Conservation (phyloP, 345 rosid species). For the Eucalyptus decipiens region DNA sequence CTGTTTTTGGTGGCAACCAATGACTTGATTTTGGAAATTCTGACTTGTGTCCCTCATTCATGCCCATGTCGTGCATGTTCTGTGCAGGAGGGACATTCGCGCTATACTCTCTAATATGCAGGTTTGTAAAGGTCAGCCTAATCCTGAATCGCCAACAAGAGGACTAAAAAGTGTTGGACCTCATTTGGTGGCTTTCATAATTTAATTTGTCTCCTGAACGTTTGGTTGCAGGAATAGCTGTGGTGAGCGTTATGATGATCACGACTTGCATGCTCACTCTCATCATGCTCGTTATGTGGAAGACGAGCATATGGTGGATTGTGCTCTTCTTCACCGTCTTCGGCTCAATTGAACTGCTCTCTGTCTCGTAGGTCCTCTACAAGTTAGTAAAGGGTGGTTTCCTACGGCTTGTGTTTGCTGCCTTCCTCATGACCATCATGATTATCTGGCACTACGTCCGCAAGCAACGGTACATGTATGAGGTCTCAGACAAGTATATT, state of each 20-base stretch:
- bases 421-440: conserved; percentile 32
- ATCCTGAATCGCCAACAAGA: conserved; percentile 63
- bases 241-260: conserved; percentile 51
- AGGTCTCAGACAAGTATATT: conserved; percentile 33
- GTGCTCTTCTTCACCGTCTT: conserved; percentile 22
- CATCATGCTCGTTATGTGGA: conserved; percentile 61
- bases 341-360: conserved; percentile 16
- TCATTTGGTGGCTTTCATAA: no score
- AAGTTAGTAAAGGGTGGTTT: conserved; percentile 56
- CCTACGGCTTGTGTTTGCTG: conserved; percentile 31
- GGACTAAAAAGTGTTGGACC: conserved; percentile 5
- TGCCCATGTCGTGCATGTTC: no score
- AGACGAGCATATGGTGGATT: conserved; percentile 27
- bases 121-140: conserved; percentile 31
- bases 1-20: no score
- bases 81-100: conserved; percentile 70
- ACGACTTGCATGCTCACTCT: conserved; percentile 48
- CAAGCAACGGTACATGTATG: conserved; percentile 25
- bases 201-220: no score
- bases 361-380: conserved; percentile 34
- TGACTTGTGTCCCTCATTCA: no score
- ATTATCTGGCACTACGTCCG: conserved; percentile 61
- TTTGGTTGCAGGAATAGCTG: conserved; percentile 17
- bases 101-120: conserved; percentile 48
- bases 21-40: no score